Conservation (phyloP, 2,329 filamentous ascomycete species). For the Ilyonectria mors-panacis region DNA sequence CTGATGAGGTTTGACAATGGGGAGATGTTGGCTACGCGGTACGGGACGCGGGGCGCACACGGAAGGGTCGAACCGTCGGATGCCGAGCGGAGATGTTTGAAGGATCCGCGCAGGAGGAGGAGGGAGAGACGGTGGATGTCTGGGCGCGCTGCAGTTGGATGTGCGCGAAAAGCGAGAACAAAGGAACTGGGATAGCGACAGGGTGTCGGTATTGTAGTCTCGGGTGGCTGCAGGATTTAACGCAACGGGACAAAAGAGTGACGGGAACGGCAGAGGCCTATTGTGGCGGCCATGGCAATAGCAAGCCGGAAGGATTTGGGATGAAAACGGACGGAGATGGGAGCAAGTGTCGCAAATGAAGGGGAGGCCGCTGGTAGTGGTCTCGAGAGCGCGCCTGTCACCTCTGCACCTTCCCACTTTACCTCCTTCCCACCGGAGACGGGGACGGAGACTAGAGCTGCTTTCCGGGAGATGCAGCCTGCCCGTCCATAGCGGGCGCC, state of each 20-base stretch:
- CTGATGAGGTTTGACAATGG: not conserved
- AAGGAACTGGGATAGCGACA: constrained; percentile 19
- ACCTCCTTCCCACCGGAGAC: constrained; percentile 37
- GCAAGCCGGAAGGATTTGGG: constrained; percentile 26
- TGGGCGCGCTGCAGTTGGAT: not conserved
- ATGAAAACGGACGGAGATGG: constrained; percentile 37
- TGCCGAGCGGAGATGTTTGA: not conserved
- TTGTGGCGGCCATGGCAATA: constrained; percentile 33
- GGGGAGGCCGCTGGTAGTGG: constrained; percentile 9
- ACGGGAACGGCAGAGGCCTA: constrained; percentile 34
- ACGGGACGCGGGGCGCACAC: not conserved
- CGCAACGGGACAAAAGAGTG: constrained; percentile 41
- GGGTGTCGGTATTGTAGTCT: constrained; percentile 33
- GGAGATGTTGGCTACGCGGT: not conserved
- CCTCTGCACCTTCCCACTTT: not conserved
- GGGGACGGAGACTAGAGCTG: constrained; percentile 24
- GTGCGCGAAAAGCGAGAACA: constrained; percentile 4
- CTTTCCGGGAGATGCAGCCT: constrained; percentile 34
- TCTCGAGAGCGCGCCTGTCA: constrained; percentile 7
- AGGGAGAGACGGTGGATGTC: not conserved
- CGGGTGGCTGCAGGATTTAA: constrained; percentile 25
- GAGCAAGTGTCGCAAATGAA: constrained; percentile 31
- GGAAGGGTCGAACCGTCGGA: not conserved
- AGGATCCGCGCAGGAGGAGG: not conserved
- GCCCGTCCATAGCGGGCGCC: constrained; percentile 14